Evolutionary conservation across 1,284 basidiomycete species (phyloP), one percentile per base, ranked within the genome.

Genomic region (Ceratobasidium sp.): DNA sequence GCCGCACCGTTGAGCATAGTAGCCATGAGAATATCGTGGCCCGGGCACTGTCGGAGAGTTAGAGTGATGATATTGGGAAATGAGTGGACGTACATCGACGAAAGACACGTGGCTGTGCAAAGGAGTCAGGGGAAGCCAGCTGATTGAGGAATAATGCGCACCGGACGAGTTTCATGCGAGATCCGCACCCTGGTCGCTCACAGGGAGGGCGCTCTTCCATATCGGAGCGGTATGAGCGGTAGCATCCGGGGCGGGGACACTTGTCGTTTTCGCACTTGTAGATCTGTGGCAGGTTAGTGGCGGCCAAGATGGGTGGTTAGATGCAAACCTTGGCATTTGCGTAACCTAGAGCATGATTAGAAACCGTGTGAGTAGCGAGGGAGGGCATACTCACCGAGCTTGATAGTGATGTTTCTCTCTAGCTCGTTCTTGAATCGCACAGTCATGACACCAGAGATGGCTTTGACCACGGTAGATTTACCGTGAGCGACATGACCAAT

Each of bases 1-100:
- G 97, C 97, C 45, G 96, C 96, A 80, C 96, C 96, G 86, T 98
- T 98, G 76, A 99, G 85, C 97, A 99, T 99, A 75, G 96, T 99
- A 70, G 96, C 96, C 96, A 99, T 99, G 79, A 99, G 85, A 86
- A 92, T 93, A 77, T 96, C 93, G 86, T 96, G 93, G 73, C 93
- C 94, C 1, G 93, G 93, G 78, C 93, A 94, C 72, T 73, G 32
- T 22, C 47, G 40, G 12, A 20, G 7, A 6, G 10, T 20, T n/a
- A 27, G 27, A 43, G 5, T 15, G 4, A 22, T 12, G 15, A 27
- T 34, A 22, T n/a, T 35, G n/a, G n/a, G 17, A 22, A 2, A 38
- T 32, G 7, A 54, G 50, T 29, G 35, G 60, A 54, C 68, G 43
- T 77, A 73, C 79, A 79, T 96, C 94, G 78, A 98, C 96, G 79